Evolutionary conservation across 1,284 basidiomycete genomes (phyloP).

Genomic region (Heterobasidion occidentale): DNA sequence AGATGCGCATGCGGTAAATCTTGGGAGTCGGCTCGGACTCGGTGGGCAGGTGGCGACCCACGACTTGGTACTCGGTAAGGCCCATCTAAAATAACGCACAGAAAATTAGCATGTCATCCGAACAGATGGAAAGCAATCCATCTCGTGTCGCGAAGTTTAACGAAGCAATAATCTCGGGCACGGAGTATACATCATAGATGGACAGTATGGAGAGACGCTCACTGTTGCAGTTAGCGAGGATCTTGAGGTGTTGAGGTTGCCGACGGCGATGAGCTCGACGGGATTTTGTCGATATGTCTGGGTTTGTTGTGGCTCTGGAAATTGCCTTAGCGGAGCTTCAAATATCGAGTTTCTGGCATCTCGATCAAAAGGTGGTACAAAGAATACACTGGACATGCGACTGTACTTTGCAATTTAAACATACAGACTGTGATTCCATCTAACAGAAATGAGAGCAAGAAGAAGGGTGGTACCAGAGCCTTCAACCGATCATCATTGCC

Average conservation of each 20-base stretch:
- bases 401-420: no score
- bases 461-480: neutral
- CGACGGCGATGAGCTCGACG: conserved; percentile 8
- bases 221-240: conserved; percentile 10
- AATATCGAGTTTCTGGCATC: neutral
- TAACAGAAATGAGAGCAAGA: neutral
- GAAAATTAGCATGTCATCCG: conserved; percentile 8
- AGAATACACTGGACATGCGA: no score
- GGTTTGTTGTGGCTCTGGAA: conserved; percentile 7
- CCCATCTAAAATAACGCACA: conserved; percentile 30
- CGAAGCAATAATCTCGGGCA: neutral
- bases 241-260: conserved; percentile 17
- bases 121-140: conserved; percentile 6
- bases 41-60: conserved; percentile 95
- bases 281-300: conserved; percentile 6
- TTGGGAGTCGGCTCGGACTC: conserved; percentile 91
- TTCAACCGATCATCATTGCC: conserved; percentile 27
- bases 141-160: neutral
- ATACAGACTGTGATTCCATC: neutral
- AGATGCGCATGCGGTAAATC: conserved; percentile 99
- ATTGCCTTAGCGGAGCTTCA: conserved; percentile 4
- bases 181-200: neutral
- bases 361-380: no score
- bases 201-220: neutral
- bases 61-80: conserved; percentile 87